These are phyloP conservation scores for Rosa rugosa DNA, from an alignment of 306 rosid species.

Conservation along the genomic window DNA sequence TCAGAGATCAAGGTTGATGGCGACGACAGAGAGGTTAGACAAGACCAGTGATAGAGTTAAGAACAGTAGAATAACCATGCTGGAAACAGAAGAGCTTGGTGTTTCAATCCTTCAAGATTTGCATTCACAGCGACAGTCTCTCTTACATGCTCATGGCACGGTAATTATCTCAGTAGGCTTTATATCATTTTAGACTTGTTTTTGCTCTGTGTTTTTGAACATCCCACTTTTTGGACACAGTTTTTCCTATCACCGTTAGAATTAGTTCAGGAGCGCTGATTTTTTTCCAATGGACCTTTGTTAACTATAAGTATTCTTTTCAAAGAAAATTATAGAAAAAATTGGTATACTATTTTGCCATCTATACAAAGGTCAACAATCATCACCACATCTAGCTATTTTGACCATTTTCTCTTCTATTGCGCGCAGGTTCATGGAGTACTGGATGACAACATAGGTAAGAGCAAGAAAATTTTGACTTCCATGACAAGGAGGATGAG, in stretches of 20 bases:
- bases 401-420: slow-evolving; percentile 24
- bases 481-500: slow-evolving; percentile 77
- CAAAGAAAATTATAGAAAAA: not conserved
- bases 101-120: slow-evolving; percentile 95
- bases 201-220: not conserved
- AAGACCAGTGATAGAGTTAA: slow-evolving; percentile 68
- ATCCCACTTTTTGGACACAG: not conserved
- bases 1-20: slow-evolving; percentile 76
- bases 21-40: slow-evolving; percentile 76
- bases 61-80: slow-evolving; percentile 88
- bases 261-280: not conserved
- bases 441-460: slow-evolving; percentile 83
- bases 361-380: not conserved
- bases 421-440: slow-evolving; percentile 94
- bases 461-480: slow-evolving; percentile 77
- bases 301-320: not conserved
- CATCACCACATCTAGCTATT: slow-evolving; percentile 7
- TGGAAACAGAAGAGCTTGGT: slow-evolving; percentile 98
- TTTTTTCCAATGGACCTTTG: not conserved
- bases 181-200: not conserved
- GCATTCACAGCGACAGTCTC: slow-evolving; percentile 94
- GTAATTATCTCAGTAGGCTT: slow-evolving; percentile 34
- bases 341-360: not conserved
- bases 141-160: slow-evolving; percentile 72
- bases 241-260: not conserved